Percentiles rank a stretch among this genome's conserved stretches.
Evolutionary conservation across 371 early-diverging fungal species (phyloP).

Genomic region (Smittium culicis): DNA sequence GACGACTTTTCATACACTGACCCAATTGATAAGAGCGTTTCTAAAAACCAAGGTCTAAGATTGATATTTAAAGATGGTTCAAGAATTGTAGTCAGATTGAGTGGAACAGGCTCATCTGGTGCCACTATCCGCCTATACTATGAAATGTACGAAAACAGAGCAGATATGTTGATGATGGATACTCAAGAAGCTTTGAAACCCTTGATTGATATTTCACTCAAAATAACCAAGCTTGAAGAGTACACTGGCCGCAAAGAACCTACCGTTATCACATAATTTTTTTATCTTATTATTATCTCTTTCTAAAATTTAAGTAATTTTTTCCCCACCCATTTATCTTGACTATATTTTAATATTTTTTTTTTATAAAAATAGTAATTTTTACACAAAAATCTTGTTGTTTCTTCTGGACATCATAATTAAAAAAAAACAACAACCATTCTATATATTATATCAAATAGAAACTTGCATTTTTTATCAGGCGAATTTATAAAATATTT

Average conservation of each 20-base stretch:
- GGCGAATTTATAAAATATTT: too few relatives aligned
- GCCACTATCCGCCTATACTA: slow-evolving; percentile 93
- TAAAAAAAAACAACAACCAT: too few relatives aligned
- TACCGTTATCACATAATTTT: slow-evolving; percentile 74
- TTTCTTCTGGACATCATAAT: too few relatives aligned
- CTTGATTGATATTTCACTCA: slow-evolving; percentile 72
- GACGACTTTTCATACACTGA: slow-evolving; percentile 91
- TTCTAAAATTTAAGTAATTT: too few relatives aligned
- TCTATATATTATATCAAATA: too few relatives aligned
- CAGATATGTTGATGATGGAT: slow-evolving; percentile 42
- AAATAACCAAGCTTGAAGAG: slow-evolving; percentile 56
- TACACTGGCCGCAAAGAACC: slow-evolving; percentile 81
- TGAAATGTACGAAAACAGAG: slow-evolving; percentile 71
- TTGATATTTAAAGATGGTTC: slow-evolving; percentile 80
- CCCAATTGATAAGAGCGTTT: slow-evolving; percentile 77
- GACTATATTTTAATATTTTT: too few relatives aligned
- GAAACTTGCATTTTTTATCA: too few relatives aligned
- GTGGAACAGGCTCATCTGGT: slow-evolving; percentile 90
- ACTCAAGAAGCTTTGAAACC: slow-evolving; percentile 74
- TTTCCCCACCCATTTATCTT: too few relatives aligned
- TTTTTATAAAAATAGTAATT: too few relatives aligned
- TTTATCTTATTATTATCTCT: not conserved
- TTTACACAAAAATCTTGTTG: too few relatives aligned
- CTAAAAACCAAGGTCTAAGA: slow-evolving; percentile 82
- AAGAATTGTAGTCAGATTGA: slow-evolving; percentile 79